Base-by-base conservation (phyloP, 176 grass and related monocot species). In the Olyra latifolia region DNA sequence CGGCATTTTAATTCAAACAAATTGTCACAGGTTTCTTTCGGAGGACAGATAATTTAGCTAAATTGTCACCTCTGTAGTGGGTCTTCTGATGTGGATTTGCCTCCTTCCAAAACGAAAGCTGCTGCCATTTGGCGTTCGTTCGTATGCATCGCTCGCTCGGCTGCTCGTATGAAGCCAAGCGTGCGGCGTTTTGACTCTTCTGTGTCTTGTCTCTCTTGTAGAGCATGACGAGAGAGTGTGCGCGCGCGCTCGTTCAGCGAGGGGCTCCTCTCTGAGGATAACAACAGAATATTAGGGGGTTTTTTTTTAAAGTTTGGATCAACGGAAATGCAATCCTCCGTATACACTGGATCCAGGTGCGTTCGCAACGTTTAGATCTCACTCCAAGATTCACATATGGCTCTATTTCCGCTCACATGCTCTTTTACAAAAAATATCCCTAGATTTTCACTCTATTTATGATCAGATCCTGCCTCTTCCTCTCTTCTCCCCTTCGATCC, bases 111-210 rank as follows among this genome's bases (percentile, higher is more conserved):
- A 76, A 28, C 3, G 22, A 20, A 47, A 69, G 28, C 55, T 28
- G 72, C 39, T 56, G 72, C 64, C 85, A 30, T 54, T 70, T 77
- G 79, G 64, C 44, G 28, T 69, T 43, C 62, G 76, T 39, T 60
- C 23, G 1, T 17, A 19, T 63, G 32, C 5, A 35, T 4, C 32
- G 32, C 32, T 35, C 74, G 20, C 74, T 49, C 39, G 16, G n/a
- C 14, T 62, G 35, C 35, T 29, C 38, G 50, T 13, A n/a, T 27
- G 78, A 32, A 47, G 32, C 32, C 32, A 35, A 35, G 66, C 79
- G 16, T 61, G 49, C 12, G 48, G 39, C 61, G 17, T 56, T 25
- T 56, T n/a, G 61, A 13, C 38, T 17, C 66, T 78, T 55, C 17
- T 38, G 19, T 52, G 65, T 49, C 32, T 79, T 72, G 57, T 79